These are phyloP conservation scores for Dothideomycetes sp. DNA, from an alignment of 2,329 filamentous ascomycete genomes.

Conservation along the genomic window DNA sequence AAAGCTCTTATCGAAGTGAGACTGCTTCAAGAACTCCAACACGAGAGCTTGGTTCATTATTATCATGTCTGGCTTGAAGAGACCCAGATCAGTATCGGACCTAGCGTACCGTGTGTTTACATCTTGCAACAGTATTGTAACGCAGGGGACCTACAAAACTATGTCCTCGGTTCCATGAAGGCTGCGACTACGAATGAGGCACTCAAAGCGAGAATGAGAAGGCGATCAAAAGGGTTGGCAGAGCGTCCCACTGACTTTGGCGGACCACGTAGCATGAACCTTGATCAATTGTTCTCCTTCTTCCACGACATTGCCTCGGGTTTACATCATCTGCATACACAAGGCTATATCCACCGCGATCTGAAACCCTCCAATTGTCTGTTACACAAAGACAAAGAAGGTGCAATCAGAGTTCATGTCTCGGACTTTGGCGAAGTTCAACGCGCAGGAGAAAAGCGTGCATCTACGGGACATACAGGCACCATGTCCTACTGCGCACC, in stretches of 20 bases:
- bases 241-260: slow-evolving; percentile 51
- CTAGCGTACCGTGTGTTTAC: slow-evolving; percentile 87
- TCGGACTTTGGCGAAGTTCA: slow-evolving; percentile 98
- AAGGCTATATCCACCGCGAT: slow-evolving; percentile 92
- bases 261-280: slow-evolving; percentile 50
- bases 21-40: slow-evolving; percentile 79
- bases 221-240: slow-evolving; percentile 67
- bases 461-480: slow-evolving; percentile 85
- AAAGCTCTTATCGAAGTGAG: slow-evolving; percentile 92
- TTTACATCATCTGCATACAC: slow-evolving; percentile 76
- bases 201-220: slow-evolving; percentile 76
- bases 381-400: slow-evolving; percentile 63
- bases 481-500: slow-evolving; percentile 97
- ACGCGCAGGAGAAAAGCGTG: slow-evolving; percentile 67
- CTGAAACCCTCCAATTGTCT: slow-evolving; percentile 95
- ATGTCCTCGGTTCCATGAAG: slow-evolving; percentile 62
- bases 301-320: slow-evolving; percentile 94
- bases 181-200: slow-evolving; percentile 44
- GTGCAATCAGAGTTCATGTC: slow-evolving; percentile 72
- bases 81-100: slow-evolving; percentile 76
- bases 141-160: slow-evolving; percentile 77
- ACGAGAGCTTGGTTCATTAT: slow-evolving; percentile 93
- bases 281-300: slow-evolving; percentile 93
- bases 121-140: slow-evolving; percentile 98
- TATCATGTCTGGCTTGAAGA: slow-evolving; percentile 96